phyloP scores from a whole-genome alignment of 228 moss, liverwort and hornwort genomes.

The Sphagnum fallax region DNA sequence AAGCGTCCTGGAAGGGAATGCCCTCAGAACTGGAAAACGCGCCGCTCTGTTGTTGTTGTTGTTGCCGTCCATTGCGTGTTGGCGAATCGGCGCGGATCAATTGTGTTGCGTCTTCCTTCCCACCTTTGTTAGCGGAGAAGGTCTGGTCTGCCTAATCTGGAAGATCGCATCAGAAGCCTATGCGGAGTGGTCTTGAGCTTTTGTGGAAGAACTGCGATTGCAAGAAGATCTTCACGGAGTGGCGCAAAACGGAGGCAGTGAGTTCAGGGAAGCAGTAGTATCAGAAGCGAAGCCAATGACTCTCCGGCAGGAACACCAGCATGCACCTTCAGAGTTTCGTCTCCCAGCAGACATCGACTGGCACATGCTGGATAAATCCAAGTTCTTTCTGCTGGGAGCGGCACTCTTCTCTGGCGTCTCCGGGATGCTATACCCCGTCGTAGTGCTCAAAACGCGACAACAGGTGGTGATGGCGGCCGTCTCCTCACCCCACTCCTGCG shows the following conservation, averaged over 20 bases:
- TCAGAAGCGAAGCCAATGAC: slow-evolving; percentile 22
- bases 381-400: slow-evolving; percentile 57
- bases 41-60: too few species aligned
- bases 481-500: slow-evolving; percentile 32
- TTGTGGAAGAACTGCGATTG: not conserved
- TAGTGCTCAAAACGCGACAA: slow-evolving; percentile 54
- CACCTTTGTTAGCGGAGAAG: not conserved
- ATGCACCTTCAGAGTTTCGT: slow-evolving; percentile 22
- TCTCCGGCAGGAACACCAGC: slow-evolving; percentile 49
- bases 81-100: too few species aligned
- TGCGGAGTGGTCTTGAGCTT: not conserved
- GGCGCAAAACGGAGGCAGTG: slow-evolving; percentile 10
- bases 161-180: too few species aligned
- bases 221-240: slow-evolving; percentile 1
- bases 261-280: not conserved
- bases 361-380: slow-evolving; percentile 64
- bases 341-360: slow-evolving; percentile 64
- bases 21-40: too few species aligned
- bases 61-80: too few species aligned
- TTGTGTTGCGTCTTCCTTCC: too few species aligned
- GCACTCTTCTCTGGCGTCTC: slow-evolving; percentile 58
- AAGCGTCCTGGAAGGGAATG: too few species aligned
- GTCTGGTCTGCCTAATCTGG: too few species aligned
- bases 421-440: slow-evolving; percentile 44
- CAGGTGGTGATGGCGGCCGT: slow-evolving; percentile 38